Base-by-base conservation (phyloP, 78 protist genomes). In the Dictyostelium firmibasis region DNA sequence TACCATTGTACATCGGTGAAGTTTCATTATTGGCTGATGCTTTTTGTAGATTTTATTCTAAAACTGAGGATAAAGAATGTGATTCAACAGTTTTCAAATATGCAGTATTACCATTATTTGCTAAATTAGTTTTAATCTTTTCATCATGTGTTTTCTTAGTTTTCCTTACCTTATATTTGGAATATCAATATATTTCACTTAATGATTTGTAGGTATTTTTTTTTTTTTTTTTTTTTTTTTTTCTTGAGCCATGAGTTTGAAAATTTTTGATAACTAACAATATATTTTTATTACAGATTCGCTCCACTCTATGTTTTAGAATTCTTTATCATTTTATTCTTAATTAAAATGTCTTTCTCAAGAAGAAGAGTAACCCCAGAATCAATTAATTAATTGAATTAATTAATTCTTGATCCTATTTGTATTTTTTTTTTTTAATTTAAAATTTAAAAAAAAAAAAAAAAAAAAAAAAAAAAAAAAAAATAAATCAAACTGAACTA, bases 1-100 rank as follows among this genome's bases (percentile, higher is more conserved):
- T 35, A 23, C 83, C 83, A 41, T 43, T 77, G 23, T 77, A 77
- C 41, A 23, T 77, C 41, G 83, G 83, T n/a, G 83, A 77, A 77
- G 50, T 35, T 16, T 77, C 60, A 43, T 0, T 41, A 6, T n/a
- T 43, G 8, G 16, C n/a, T 41, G 83, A 77, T 33, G 79, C 79
- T 29, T 72, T 72, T 33, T 72, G n/a, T 14, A 72, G 79, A 72
- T 72, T 33, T 33, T 72, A 31, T 77, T 38, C 50, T 8, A 43
- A 25, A 25, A 77, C 60, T 41, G 64, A 77, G 1, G 83, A 20
- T 20, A 43, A 9, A 4, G 60, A 41, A 5, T 77, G 64, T n/a
- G 60, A 25, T 77, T 20, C 64, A 41, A 14, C 10, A 11, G n/a
- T 35, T n/a, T 38, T 77, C 31, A 77, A 41, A 77, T 23, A n/a